phyloP scores from a whole-genome alignment of 139 green algal species.

The Coelastrella sp. region DNA sequence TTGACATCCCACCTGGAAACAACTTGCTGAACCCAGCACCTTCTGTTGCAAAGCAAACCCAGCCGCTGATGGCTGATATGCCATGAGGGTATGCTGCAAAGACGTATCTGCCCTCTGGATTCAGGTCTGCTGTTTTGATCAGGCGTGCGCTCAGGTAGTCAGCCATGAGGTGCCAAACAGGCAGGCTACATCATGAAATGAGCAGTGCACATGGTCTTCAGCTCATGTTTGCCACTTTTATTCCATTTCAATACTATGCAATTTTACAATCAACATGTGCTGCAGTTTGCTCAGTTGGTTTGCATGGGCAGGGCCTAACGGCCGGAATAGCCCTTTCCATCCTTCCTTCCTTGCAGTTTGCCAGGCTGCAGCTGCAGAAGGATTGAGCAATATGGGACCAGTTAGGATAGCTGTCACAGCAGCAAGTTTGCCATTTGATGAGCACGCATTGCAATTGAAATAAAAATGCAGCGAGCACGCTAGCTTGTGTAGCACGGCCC shows the following conservation, averaged over 20 bases:
- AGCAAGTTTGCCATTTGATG: neutral
- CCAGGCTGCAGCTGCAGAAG: neutral
- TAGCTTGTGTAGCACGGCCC: too few species aligned
- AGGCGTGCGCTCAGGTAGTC: conserved; percentile 62
- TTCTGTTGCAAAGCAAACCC: conserved; percentile 64
- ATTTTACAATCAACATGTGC: neutral
- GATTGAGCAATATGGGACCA: neutral
- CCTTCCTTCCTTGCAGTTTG: too few species aligned
- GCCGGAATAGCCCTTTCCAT: too few species aligned
- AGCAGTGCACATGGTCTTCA: neutral
- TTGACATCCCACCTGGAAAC: conserved; percentile 52
- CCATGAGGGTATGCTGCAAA: conserved; percentile 69
- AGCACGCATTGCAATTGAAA: too few species aligned
- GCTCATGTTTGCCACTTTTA: neutral
- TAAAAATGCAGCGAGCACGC: too few species aligned
- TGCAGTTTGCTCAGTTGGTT: too few species aligned
- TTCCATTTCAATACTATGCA: too few species aligned
- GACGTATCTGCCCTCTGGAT: conserved; percentile 61
- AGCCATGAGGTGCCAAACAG: conserved; percentile 60
- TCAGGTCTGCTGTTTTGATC: conserved; percentile 67
- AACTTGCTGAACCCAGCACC: conserved; percentile 53
- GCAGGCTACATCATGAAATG: conserved; percentile 45
- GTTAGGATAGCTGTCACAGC: neutral
- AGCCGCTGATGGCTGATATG: conserved; percentile 57
- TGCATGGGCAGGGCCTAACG: too few species aligned